Percentiles rank a stretch among this genome's conserved stretches.
Evolutionary conservation across 495 filamentous ascomycete species (phyloP).

Genomic region (Delitschia confertaspora): DNA sequence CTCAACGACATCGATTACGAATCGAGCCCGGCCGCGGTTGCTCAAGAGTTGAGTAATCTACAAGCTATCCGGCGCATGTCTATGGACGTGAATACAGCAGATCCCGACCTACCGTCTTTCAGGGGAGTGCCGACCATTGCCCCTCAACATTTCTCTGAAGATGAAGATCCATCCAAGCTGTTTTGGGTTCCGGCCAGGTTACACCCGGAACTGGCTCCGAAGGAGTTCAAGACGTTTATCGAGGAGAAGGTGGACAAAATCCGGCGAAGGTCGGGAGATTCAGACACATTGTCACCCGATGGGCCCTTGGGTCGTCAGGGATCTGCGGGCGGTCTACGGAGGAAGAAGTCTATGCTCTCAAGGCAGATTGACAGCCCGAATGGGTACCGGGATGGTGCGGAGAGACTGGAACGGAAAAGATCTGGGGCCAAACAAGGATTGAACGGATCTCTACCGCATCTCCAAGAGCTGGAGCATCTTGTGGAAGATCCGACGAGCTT

Average conservation of each 20-base stretch:
- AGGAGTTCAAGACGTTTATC: slow-evolving; percentile 93
- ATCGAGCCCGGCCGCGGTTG: slow-evolving; percentile 81
- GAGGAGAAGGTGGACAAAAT: slow-evolving; percentile 87
- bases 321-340: slow-evolving; percentile 55
- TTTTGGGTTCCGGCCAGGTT: slow-evolving; percentile 95
- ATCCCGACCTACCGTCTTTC: slow-evolving; percentile 89
- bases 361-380: slow-evolving; percentile 72
- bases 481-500: slow-evolving; percentile 71
- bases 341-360: slow-evolving; percentile 95
- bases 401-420: slow-evolving; percentile 66
- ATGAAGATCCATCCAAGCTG: slow-evolving; percentile 77
- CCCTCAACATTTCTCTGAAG: slow-evolving; percentile 64
- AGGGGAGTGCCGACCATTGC: slow-evolving; percentile 62
- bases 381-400: slow-evolving; percentile 78
- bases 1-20: slow-evolving; percentile 89
- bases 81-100: slow-evolving; percentile 91
- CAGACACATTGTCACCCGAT: slow-evolving; percentile 54
- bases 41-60: slow-evolving; percentile 89
- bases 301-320: slow-evolving; percentile 49
- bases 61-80: slow-evolving; percentile 95
- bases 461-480: slow-evolving; percentile 64
- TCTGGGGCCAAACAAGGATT: slow-evolving; percentile 50
- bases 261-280: slow-evolving; percentile 69
- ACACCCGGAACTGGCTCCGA: slow-evolving; percentile 90
- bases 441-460: slow-evolving; percentile 33